Evolutionary conservation across 352 stramenopile genomes (phyloP).

Genomic region (Globisporangium orthogonon): DNA sequence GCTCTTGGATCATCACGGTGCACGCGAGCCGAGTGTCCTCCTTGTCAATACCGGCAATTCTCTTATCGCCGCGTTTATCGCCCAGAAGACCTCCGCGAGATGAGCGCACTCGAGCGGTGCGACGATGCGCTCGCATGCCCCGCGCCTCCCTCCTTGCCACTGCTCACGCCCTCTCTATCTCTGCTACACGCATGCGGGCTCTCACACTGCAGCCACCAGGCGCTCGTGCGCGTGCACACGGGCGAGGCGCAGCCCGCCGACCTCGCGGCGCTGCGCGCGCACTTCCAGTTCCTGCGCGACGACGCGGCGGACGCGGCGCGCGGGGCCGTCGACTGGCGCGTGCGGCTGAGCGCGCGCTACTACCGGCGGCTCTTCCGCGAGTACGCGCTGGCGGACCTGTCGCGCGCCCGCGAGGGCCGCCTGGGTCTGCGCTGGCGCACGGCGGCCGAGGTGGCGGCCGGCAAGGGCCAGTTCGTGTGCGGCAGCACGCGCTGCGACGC

Average conservation of each 20-base stretch:
- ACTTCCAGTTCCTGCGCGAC: constrained; percentile 80
- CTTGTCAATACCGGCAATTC: too few species aligned
- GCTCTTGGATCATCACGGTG: too few species aligned
- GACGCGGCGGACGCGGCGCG: constrained; percentile 47
- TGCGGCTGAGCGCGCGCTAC: constrained; percentile 82
- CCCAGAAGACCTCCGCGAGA: too few species aligned
- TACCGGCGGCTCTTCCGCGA: constrained; percentile 80
- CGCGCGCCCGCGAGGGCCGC: constrained; percentile 47
- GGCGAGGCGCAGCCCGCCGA: constrained; percentile 13
- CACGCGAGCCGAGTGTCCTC: too few species aligned
- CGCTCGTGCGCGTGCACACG: constrained; percentile 44
- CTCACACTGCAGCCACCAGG: constrained; percentile 27
- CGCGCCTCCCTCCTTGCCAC: too few species aligned
- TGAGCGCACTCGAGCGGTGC: too few species aligned
- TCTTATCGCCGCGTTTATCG: too few species aligned
- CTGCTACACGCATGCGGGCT: too few species aligned
- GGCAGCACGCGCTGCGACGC: constrained; percentile 66
- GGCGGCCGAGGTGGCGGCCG: constrained; percentile 58
- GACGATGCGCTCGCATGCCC: too few species aligned
- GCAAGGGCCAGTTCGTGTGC: constrained; percentile 80
- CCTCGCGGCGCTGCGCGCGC: constrained; percentile 29
- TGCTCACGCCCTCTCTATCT: too few species aligned
- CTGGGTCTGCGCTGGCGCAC: constrained; percentile 79
- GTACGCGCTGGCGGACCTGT: constrained; percentile 75
- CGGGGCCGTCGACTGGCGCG: constrained; percentile 51